Percentiles rank a stretch among this genome's conserved stretches.
phyloP scores from a whole-genome alignment of 75 land plant genomes.

The Isoetes taiwanensis region DNA sequence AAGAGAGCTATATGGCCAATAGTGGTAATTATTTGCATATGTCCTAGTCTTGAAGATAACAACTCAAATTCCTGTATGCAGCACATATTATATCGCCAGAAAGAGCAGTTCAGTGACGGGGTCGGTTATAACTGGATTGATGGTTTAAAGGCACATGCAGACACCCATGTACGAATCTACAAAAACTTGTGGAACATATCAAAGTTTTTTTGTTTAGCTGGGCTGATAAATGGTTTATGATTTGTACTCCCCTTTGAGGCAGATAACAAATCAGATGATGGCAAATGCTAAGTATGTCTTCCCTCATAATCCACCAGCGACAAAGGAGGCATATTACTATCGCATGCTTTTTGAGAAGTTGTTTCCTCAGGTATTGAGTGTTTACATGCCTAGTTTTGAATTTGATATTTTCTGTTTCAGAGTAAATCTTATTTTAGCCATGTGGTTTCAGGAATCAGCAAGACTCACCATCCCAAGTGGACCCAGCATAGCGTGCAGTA shows the following conservation, averaged over 20 bases:
- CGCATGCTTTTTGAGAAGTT: constrained; percentile 70
- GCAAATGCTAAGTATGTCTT: constrained; percentile 55
- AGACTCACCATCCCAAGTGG: constrained; percentile 83
- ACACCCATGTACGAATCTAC: constrained; percentile 46
- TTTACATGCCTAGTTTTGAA: neutral
- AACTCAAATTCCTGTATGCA: too few relatives aligned
- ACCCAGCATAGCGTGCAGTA: constrained; percentile 92
- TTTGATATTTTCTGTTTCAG: neutral
- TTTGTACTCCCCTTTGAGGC: too few relatives aligned
- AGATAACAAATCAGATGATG: constrained; percentile 86
- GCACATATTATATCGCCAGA: constrained; percentile 95
- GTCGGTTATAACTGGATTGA: constrained; percentile 99
- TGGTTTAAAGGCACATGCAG: constrained; percentile 73
- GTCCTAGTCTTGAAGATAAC: too few relatives aligned
- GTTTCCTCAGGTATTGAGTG: constrained; percentile 61
- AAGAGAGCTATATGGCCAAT: too few relatives aligned
- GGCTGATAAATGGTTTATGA: too few relatives aligned
- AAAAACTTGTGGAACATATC: too few relatives aligned
- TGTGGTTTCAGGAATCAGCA: constrained; percentile 56
- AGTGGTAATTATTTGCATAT: too few relatives aligned
- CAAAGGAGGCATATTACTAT: constrained; percentile 79
- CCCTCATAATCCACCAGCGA: constrained; percentile 78
- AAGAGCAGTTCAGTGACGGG: constrained; percentile 98
- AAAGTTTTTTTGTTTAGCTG: too few relatives aligned
- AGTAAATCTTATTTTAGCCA: neutral